phyloP scores from a whole-genome alignment of 352 stramenopile species.

The Pythium catenulatum region DNA sequence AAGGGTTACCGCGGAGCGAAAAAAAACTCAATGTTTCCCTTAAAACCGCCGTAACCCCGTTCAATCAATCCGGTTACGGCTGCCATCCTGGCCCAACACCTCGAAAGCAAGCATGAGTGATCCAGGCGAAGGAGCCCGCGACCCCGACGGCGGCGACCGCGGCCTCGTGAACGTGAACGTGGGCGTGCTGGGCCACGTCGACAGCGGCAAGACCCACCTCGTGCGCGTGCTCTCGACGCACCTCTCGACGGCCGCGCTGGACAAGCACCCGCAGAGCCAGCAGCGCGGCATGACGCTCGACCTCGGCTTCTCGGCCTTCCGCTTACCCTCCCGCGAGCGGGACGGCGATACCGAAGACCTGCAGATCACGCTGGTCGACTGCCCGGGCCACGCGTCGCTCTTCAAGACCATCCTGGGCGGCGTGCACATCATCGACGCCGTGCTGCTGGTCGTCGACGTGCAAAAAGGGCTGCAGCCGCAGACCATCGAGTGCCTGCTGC shows the following conservation, averaged over 20 bases:
- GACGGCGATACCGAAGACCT: slow-evolving; percentile 75
- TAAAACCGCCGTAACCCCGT: no score
- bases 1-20: no score
- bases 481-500: slow-evolving; percentile 98
- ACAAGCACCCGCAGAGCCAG: slow-evolving; percentile 98
- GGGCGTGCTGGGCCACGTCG: slow-evolving; percentile 98
- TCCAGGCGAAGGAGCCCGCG: neutral
- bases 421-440: slow-evolving; percentile 99
- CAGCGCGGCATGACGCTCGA: slow-evolving; percentile 98
- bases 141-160: neutral
- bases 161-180: slow-evolving; percentile 96
- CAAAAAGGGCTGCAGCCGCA: slow-evolving; percentile 98
- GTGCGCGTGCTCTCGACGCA: slow-evolving; percentile 98
- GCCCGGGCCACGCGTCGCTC: slow-evolving; percentile 98
- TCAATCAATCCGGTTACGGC: no score
- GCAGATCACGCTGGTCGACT: slow-evolving; percentile 97
- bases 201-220: slow-evolving; percentile 98
- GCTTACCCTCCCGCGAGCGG: slow-evolving; percentile 66
- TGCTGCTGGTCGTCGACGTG: slow-evolving; percentile 97
- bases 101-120: no score
- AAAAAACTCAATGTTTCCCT: no score
- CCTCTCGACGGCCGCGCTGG: slow-evolving; percentile 97
- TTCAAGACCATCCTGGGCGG: slow-evolving; percentile 99
- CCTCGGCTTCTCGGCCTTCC: slow-evolving; percentile 98
- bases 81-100: no score